Evolutionary conservation across 1,284 basidiomycete species (phyloP), one percentile per base, ranked within the genome.

Genomic region (Acaromyces ingoldii): DNA sequence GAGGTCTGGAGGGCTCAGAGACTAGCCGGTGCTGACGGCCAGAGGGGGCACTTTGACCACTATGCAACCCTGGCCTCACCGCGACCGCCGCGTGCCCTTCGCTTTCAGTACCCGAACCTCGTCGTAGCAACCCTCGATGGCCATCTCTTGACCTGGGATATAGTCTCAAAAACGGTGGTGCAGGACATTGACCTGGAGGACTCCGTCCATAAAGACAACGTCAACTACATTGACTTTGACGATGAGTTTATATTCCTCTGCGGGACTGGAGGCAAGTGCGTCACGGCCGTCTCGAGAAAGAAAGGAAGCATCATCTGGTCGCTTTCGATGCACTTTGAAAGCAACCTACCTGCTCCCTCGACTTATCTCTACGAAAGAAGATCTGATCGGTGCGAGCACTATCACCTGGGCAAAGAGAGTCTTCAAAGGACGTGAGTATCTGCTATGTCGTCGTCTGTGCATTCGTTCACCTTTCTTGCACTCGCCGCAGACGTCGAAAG

Each of bases 141-240:
- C 19, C 54, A 45, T 34, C 51, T 67, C 17, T 33, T 49, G 9
- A 45, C 62, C 21, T 67, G 54, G 49, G 22, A 71, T 17, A 58
- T 71, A 25, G 55, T 60, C 9, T 25, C 51, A 21, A 47, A 60
- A 43, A 25, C 51, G 22, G 31, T 60, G 11, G 43, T 58, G 4
- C 60, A 59, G 31, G 53, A 52, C 10, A 61, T 63, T 46, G 45
- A 53, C 31, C 24, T 69, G 9, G 47, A 36, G n/a, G 24, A 26
- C 26, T 58, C 58, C 17, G 41, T 55, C 3, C 58, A 65, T 25
- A 52, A 57, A 6, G 58, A 53, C 38, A 70, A 67, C 41, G 55
- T 71, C 46, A 62, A 52, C 42, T 71, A 71, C 48, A 60, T 71
- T 36, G 67, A 70, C 44, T 67, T 67, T 56, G 68, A 71, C 48